These are phyloP conservation scores for Sugiyamaella japonica DNA, from an alignment of 1,139 yeast species.

Conservation along the genomic window DNA sequence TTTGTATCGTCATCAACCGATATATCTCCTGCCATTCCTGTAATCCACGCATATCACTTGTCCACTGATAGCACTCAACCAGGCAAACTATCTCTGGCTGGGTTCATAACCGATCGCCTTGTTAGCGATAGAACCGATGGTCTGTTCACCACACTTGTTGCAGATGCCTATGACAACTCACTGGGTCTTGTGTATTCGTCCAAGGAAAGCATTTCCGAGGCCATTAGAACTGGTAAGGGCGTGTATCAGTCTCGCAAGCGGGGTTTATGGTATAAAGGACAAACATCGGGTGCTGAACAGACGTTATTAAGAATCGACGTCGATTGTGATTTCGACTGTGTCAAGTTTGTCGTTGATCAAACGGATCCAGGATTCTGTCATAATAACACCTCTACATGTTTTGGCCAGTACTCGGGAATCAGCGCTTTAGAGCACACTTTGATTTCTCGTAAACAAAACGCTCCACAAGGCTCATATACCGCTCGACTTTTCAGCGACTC, in stretches of 20 bases:
- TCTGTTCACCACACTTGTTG: conserved; percentile 79
- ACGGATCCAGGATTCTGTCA: conserved; percentile 91
- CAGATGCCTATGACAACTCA: conserved; percentile 63
- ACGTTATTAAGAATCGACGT: conserved; percentile 59
- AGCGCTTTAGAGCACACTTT: conserved; percentile 66
- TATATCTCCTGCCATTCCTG: conserved; percentile 47
- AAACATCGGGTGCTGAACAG: conserved; percentile 94
- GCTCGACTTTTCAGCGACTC: conserved; percentile 81
- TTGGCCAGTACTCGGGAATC: conserved; percentile 60
- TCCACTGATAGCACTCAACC: conserved; percentile 43
- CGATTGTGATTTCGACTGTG: conserved; percentile 93
- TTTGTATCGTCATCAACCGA: conserved; percentile 27
- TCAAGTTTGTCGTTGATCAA: conserved; percentile 83
- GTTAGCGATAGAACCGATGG: conserved; percentile 86
- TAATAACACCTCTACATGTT: conserved; percentile 76
- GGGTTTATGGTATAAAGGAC: conserved; percentile 94
- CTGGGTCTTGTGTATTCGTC: conserved; percentile 94
- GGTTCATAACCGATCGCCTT: conserved; percentile 55
- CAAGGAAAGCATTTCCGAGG: conserved; percentile 72
- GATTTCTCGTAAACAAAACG: conserved; percentile 48
- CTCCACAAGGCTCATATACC: conserved; percentile 93
- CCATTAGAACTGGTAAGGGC: conserved; percentile 79
- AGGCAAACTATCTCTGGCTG: conserved; percentile 49
- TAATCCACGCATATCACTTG: conserved; percentile 47
- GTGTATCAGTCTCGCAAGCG: conserved; percentile 91